A percentile compares a stretch with the other conserved stretches of the same genome.
Conservation (phyloP, 495 filamentous ascomycete genomes). For the Darksidea phi region DNA sequence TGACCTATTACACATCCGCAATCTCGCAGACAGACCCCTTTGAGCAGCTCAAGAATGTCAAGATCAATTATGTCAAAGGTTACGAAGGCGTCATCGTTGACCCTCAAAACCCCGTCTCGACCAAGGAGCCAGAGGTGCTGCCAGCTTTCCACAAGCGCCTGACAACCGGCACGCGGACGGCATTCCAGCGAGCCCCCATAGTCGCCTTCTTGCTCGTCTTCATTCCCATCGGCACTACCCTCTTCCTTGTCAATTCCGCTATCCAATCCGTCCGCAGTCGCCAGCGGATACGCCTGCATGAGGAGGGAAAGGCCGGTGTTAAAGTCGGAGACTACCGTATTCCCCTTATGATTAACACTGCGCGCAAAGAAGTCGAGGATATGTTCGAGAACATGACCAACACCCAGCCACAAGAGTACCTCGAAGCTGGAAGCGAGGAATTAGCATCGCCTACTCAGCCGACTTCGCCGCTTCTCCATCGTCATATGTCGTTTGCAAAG, state of each 20-base stretch:
- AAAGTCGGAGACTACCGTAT: slow-evolving; percentile 67
- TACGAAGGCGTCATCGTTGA: slow-evolving; percentile 79
- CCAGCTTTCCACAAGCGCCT: slow-evolving; percentile 40
- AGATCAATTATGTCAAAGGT: slow-evolving; percentile 68
- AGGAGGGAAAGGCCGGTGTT: slow-evolving; percentile 64
- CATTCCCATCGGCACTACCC: slow-evolving; percentile 63
- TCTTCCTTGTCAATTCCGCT: slow-evolving; percentile 72
- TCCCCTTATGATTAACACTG: slow-evolving; percentile 70
- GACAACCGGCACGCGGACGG: slow-evolving; percentile 37
- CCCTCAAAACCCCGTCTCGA: slow-evolving; percentile 59
- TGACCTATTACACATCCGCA: slow-evolving; percentile 75
- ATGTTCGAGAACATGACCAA: slow-evolving; percentile 69
- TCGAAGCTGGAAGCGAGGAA: slow-evolving; percentile 49
- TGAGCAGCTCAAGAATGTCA: slow-evolving; percentile 58
- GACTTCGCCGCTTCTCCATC: neutral
- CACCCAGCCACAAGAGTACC: slow-evolving; percentile 60
- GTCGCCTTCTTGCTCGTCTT: slow-evolving; percentile 62
- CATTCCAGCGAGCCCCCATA: slow-evolving; percentile 53
- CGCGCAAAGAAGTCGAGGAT: slow-evolving; percentile 69
- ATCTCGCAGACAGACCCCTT: slow-evolving; percentile 77
- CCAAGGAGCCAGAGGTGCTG: slow-evolving; percentile 42
- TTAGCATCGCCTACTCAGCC: slow-evolving; percentile 10
- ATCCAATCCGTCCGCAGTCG: slow-evolving; percentile 71
- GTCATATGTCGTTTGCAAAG: neutral
- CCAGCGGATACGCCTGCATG: slow-evolving; percentile 72